Base-by-base conservation (phyloP, 176 grass and related monocot genomes). In the Oryza longistaminata region DNA sequence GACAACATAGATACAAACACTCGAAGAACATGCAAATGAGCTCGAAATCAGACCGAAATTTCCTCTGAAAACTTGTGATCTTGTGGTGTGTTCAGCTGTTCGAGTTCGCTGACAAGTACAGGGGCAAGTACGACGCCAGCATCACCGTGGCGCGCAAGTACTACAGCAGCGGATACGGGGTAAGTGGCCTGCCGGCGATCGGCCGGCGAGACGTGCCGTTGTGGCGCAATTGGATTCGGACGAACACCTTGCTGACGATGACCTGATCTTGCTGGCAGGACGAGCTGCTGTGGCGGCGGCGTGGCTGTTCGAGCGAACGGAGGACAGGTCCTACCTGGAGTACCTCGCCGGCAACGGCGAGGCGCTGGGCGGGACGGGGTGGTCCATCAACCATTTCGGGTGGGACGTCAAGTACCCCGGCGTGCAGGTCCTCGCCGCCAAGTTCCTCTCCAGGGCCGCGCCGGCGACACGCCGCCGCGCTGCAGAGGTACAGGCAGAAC, bases 391-490 rank as follows among this genome's bases (percentile, higher is more conserved):
- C 70, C 91, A 98, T 87, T 98, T 98, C 82, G 93, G 93, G 3
- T 98, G 96, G 96, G 96, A 98, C 67, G 93, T 98, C 24, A 98
- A 98, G 82, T 98, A 98, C 45, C 83, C 96, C 14, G 96, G 96
- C 14, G 91, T 83, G 45, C 96, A 98, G 82, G 85, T 98, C 34
- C 91, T 98, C 11, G 93, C 93, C 2, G 70, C 96, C 48, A 95
- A 97, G 95, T 93, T 97, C 50, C 82, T 98, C 0, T 90, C 0
- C 87, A 90, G 83, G 93, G 95, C 27, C 84, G 87, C 4, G 93
- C 87, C 53, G 93, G 86, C n/a, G 40, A 93, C 31, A 93, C 29
- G 61, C 83, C 0, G 66, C 85, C 9, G 68, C 87, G 70, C 87
- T 98, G 52, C 78, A 92, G 84, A 82, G 71, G n/a, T 98, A 95